Base-by-base conservation (phyloP, 164 flowering plant species). In the Macadamia tetraphylla region DNA sequence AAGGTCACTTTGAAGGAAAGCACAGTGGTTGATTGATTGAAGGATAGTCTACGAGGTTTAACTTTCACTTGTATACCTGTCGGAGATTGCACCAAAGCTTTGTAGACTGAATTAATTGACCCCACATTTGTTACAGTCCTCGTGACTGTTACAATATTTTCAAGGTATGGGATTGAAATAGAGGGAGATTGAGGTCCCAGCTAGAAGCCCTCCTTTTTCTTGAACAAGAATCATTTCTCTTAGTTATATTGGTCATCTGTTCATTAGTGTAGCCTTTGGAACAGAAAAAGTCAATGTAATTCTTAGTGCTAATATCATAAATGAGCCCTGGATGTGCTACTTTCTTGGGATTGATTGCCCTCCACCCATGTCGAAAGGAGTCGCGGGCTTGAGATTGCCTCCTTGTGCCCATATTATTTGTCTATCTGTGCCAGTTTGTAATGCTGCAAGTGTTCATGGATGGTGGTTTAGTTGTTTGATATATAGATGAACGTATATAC, bases 111-210 rank as follows among this genome's bases (percentile, higher is more conserved):
- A 31, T 78, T 65, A 5, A 65, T 31, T 0, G 71, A 69, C 7
- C 88, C 88, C 7, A 83, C 86, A 64, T 85, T 81, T 23, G 85
- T 81, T 15, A 83, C 79, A 3, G 75, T 80, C 75, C 86, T 79
- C 30, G 67, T 74, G 64, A 82, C 72, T 29, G 81, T 82, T 18
- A 67, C 61, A n/a, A 67, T 63, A 9, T 13, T 73, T 60, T 61
- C 77, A 42, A 85, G 79, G 53, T 68, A 75, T n/a, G 88, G 86
- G n/a, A 83, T 74, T 1, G 80, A 71, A 44, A 85, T 78, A 17
- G 84, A 80, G 88, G 88, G 51, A 81, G 78, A 67, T 85, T 85
- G 18, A 85, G 66, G 58, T 85, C 65, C 46, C 71, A 58, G 1
- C 13, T 60, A 23, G 43, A 57, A 18, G 42, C 57, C n/a, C n/a